Evolutionary conservation across 352 stramenopile species (phyloP), one percentile per base, ranked within the genome.

Genomic region (Phytopythium cucurbitacearum): DNA sequence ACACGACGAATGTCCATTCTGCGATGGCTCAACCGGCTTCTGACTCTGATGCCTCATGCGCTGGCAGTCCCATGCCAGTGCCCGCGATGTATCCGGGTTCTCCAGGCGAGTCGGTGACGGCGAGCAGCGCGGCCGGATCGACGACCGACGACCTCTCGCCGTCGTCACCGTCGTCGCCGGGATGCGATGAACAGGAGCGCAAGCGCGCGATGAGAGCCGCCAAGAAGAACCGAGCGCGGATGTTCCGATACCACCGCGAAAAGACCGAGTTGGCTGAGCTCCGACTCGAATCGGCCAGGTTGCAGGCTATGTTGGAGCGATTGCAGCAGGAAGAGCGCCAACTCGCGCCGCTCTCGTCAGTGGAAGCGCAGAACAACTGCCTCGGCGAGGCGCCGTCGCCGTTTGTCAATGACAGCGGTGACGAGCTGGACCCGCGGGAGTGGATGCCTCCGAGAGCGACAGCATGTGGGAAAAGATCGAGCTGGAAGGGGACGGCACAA

Each of bases 221-320:
- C 21, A 28, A 28, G 11, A 35, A 8, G n/a, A 53, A 53, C 16
- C 36, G 10, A 5, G 48, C 48, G 8, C 34, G 48, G 9, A 15
- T 53, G 36, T 41, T 44, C 37, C 34, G 48, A 0, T 53, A 53
- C 48, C 44, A 53, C 36, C 36, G 28, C 7, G 34, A 15, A 7
- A 35, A 53, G 10, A 21, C 15, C 36, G 48, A 53, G 48, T 12
- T 53, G 35, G 36, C 34, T 1, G 48, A 37, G 5, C 48, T 53
- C 10, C 34, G 48, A 12, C 34, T 35, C 37, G 44, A 53, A 37
- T 35, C 15, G 7, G 48, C 5, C 8, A 37, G 44, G 36, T 37
- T 53, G 12, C 48, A 53, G 48, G 7, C 36, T 3, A 7, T 38
- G 7, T 12, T 53, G 5, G 48, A 36, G 7, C 36, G 7, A 7